Conservation (phyloP, 2,329 filamentous ascomycete genomes). For the Colletotrichum australisinense region DNA sequence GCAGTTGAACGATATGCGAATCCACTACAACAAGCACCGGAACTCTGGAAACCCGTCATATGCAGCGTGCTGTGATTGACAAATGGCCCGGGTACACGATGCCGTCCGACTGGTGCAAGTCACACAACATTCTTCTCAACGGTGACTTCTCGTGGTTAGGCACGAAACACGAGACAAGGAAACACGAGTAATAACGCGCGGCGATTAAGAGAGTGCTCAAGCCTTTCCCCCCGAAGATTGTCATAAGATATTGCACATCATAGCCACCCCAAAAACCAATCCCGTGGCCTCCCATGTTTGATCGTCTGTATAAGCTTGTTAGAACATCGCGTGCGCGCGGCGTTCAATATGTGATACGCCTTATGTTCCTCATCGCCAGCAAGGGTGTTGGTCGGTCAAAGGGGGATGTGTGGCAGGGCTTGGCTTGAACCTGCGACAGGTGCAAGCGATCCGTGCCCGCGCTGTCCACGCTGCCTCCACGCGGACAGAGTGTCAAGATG, state of each 20-base stretch:
- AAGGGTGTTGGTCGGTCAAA: neutral
- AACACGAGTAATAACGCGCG: neutral
- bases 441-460: neutral
- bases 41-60: neutral
- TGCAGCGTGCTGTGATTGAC: neutral
- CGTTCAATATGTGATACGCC: constrained; percentile 8
- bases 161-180: neutral
- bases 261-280: neutral
- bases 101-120: neutral
- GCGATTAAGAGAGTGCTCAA: neutral
- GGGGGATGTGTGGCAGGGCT: neutral
- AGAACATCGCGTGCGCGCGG: neutral
- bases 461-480: neutral
- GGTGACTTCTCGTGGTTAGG: no score
- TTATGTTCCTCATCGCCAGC: neutral
- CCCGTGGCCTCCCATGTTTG: neutral
- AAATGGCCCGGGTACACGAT: neutral
- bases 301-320: constrained; percentile 21
- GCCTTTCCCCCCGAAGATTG: neutral
- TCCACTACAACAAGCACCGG: neutral
- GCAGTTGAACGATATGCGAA: neutral
- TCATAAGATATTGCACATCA: constrained; percentile 12
- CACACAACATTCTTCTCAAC: neutral
- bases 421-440: neutral
- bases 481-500: neutral